phyloP scores from a whole-genome alignment of 202 grass and related monocot genomes.

The Zizania palustris region DNA sequence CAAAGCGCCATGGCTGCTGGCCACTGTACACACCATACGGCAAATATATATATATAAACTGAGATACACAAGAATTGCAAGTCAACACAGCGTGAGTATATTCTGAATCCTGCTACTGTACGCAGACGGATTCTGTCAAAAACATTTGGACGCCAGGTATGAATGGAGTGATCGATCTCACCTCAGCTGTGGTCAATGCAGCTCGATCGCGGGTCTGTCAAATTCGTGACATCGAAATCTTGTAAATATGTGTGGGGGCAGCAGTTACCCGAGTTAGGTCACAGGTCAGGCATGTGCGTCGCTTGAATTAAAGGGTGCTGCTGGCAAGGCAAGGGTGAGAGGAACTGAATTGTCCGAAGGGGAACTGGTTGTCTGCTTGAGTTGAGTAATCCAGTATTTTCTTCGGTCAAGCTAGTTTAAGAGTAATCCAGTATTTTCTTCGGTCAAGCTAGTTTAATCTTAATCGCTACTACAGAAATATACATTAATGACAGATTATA shows the following conservation, averaged over 20 bases:
- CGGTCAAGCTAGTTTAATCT: too few relatives aligned
- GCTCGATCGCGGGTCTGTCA: conserved; percentile 19
- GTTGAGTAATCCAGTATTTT: neutral
- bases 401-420: too few relatives aligned
- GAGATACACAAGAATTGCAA: conserved; percentile 1
- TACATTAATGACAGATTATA: too few relatives aligned
- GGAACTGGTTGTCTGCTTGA: neutral
- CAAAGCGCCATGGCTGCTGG: conserved; percentile 44
- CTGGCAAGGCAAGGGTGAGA: neutral
- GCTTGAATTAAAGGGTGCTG: conserved; percentile 46
- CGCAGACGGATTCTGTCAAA: neutral
- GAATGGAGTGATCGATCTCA: neutral
- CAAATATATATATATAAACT: too few relatives aligned
- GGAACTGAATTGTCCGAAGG: neutral
- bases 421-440: too few relatives aligned
- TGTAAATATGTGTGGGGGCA: conserved; percentile 39
- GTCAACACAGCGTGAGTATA: conserved; percentile 1
- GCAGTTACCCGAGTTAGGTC: conserved; percentile 35
- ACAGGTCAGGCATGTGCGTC: conserved; percentile 36
- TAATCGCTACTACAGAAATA: too few relatives aligned
- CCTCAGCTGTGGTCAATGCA: conserved; percentile 34
- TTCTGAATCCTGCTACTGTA: neutral
- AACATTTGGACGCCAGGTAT: conserved; percentile 20
- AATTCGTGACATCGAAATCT: conserved; percentile 31
- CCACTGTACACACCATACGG: conserved; percentile 35